Evolutionary conservation across 2,329 filamentous ascomycete genomes (phyloP), one percentile per base, ranked within the genome.

Genomic region (Periglandula ipomoeae): DNA sequence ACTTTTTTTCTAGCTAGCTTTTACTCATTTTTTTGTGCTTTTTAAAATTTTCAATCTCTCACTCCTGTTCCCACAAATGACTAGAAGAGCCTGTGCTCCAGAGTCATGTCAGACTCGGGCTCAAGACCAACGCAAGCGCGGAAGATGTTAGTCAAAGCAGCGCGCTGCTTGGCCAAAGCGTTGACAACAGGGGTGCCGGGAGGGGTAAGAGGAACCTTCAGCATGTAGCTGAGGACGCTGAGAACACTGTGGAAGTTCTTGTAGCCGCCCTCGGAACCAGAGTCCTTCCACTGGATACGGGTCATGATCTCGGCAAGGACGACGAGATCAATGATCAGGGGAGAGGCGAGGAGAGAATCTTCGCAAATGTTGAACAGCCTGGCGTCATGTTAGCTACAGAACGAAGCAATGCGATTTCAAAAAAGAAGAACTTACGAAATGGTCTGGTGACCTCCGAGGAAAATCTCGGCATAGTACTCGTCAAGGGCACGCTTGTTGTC

Each of bases 391-490:
- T 52, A 64, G 53, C n/a, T n/a, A n/a, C 22, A 24, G 13, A 13
- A 13, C 17, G 13, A 17, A 19, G 10, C n/a, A 8, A 34, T 10
- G 27, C 6, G 20, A 34, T 19, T 4, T 22, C 17, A 13, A 10
- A n/a, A 32, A 17, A 22, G 23, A 20, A 32, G 10, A 27, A 70
- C 78, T 74, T 68, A 81, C 75, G 81, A 85, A 66, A 98, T 98
- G 60, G 89, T 97, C 76, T 98, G 93, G 73, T 97, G 93, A 38
- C 93, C 93, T 57, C 93, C 93, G 72, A 97, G 80, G 80, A 98
- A 98, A 71, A 98, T 97, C 78, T 98, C 91, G 49, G 89, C 93
- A 60, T 96, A 96, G 80, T 98, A 98, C 78, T 98, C 93, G 63
- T 98, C 93, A 48, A 98, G 79, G 48, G 93, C 93, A 65, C 93